Evolutionary conservation across 345 rosid genomes (phyloP).

Genomic region (Salix caprea): DNA sequence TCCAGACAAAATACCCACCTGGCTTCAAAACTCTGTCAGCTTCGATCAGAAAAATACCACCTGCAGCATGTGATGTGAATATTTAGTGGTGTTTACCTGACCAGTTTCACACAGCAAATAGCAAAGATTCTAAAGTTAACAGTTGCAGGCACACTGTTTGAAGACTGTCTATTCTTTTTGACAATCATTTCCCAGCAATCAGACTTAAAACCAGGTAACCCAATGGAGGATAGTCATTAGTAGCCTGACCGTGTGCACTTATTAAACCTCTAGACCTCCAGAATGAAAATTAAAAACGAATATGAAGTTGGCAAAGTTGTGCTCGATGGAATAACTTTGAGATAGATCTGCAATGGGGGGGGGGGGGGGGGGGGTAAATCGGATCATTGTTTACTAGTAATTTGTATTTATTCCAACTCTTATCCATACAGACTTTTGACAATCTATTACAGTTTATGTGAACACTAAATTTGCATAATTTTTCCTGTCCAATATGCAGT

Average conservation of each 20-base stretch:
- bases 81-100: not conserved
- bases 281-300: not conserved
- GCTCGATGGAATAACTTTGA: not conserved
- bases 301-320: not conserved
- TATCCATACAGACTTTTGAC: not conserved
- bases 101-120: not conserved
- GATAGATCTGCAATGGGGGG: not conserved
- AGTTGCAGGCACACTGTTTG: not conserved
- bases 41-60: constrained; percentile 78
- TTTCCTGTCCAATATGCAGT: not conserved
- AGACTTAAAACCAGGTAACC: not conserved
- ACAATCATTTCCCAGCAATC: not conserved
- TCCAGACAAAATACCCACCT: constrained; percentile 99
- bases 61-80: constrained; percentile 31
- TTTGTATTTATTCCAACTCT: not conserved
- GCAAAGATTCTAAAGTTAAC: not conserved
- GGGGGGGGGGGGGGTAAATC: too few relatives aligned
- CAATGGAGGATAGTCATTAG: not conserved
- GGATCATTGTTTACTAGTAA: not conserved
- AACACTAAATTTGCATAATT: not conserved
- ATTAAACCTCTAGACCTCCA: not conserved
- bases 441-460: not conserved
- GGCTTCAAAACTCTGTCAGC: constrained; percentile 89
- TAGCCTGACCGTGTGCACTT: not conserved
- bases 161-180: not conserved